Conservation (phyloP, 2,329 filamentous ascomycete species). For the Aciculosporium take region DNA sequence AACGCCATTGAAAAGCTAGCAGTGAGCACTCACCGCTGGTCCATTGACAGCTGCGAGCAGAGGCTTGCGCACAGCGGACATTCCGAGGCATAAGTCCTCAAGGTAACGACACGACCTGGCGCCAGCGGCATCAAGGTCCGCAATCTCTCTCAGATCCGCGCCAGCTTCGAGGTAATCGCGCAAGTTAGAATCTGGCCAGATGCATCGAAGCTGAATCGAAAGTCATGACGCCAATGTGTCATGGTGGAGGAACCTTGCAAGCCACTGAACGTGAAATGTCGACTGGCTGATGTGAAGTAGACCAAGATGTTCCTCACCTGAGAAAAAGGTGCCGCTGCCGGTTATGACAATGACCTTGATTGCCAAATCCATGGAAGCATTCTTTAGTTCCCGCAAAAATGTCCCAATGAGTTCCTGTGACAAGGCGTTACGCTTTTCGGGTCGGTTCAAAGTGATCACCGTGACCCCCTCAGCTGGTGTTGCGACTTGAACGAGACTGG, state of each 20-base stretch:
- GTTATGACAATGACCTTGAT: slow-evolving; percentile 24
- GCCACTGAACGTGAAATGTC: background rate
- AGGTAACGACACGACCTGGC: slow-evolving; percentile 21
- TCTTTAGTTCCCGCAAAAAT: slow-evolving; percentile 19
- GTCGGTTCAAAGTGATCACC: slow-evolving; percentile 37
- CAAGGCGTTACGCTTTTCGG: slow-evolving; percentile 44
- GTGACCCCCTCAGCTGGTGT: slow-evolving; percentile 22
- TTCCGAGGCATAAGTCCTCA: slow-evolving; percentile 25
- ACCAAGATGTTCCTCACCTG: slow-evolving; percentile 7
- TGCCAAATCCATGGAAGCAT: slow-evolving; percentile 9
- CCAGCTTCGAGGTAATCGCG: slow-evolving; percentile 17
- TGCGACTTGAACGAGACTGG: slow-evolving; percentile 10
- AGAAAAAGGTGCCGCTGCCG: slow-evolving; percentile 17
- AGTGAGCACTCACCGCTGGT: slow-evolving; percentile 29
- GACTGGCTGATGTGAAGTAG: background rate
- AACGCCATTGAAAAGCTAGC: background rate
- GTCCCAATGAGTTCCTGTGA: slow-evolving; percentile 35
- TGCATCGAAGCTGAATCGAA: background rate
- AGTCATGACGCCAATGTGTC: slow-evolving; percentile 2
- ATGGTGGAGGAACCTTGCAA: slow-evolving; percentile 1
- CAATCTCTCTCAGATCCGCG: slow-evolving; percentile 23
- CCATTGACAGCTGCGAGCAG: slow-evolving; percentile 35
- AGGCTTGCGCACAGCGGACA: slow-evolving; percentile 26
- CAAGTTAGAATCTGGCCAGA: background rate
- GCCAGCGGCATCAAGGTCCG: slow-evolving; percentile 17